Percentiles rank a stretch among this genome's conserved stretches.
These are phyloP conservation scores for Chlamydomonas schloesseri DNA, from an alignment of 139 green algal genomes.

Conservation along the genomic window DNA sequence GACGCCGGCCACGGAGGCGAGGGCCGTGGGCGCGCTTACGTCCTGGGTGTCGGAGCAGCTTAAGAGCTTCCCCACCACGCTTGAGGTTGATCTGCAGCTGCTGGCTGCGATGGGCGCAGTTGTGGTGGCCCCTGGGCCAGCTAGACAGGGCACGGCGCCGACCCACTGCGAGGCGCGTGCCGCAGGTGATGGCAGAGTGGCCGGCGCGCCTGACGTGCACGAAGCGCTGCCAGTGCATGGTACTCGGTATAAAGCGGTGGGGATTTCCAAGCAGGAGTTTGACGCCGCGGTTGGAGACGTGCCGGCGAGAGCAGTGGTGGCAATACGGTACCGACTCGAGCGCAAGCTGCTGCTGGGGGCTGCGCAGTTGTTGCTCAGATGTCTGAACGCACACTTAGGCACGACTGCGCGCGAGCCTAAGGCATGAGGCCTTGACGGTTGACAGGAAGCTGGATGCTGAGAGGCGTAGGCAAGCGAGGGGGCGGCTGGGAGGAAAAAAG, in stretches of 20 bases:
- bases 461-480: no score
- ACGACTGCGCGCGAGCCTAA: no score
- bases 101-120: not conserved
- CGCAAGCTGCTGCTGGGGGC: constrained; percentile 13
- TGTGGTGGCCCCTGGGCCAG: no score
- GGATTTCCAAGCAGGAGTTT: not conserved
- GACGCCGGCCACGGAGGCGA: not conserved
- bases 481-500: no score
- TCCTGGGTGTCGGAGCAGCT: not conserved
- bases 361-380: not conserved
- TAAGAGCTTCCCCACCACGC: not conserved
- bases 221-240: no score
- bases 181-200: no score
- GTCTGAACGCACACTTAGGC: no score
- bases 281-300: not conserved
- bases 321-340: constrained; percentile 9
- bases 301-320: not conserved
- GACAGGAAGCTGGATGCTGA: no score
- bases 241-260: not conserved
- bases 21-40: not conserved
- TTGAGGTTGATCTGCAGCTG: not conserved
- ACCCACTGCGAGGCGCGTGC: no score
- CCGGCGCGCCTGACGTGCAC: no score
- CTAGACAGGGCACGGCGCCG: no score
- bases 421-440: no score